Conservation (phyloP, 2,329 filamentous ascomycete genomes). For the Penicillium sp. region DNA sequence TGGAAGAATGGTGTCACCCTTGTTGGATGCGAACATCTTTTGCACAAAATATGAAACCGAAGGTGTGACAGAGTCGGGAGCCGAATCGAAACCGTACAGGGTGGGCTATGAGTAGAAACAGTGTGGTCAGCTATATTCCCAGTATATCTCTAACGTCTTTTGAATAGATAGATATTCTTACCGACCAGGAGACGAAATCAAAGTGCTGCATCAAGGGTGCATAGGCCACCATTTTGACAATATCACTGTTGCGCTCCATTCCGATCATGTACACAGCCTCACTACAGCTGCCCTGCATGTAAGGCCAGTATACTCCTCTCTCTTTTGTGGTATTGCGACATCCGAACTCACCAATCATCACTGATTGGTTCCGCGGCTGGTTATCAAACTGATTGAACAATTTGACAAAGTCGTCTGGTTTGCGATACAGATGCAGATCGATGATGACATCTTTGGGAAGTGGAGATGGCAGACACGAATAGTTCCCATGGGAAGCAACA, state of each 20-base stretch:
- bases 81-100: constrained; percentile 33
- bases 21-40: constrained; percentile 37
- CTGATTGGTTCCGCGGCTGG: constrained; percentile 35
- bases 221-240: constrained; percentile 39
- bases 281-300: constrained; percentile 54
- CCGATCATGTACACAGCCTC: constrained; percentile 66
- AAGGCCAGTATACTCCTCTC: constrained; percentile 26
- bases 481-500: constrained; percentile 50
- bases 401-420: constrained; percentile 52
- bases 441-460: constrained; percentile 41
- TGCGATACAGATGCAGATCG: constrained; percentile 56
- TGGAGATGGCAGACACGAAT: constrained; percentile 27
- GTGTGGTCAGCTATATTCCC: neutral
- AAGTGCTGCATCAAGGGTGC: constrained; percentile 41
- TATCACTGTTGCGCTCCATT: constrained; percentile 40
- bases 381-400: constrained; percentile 59
- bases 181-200: constrained; percentile 36
- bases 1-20: constrained; percentile 33
- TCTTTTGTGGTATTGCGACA: constrained; percentile 25
- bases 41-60: constrained; percentile 40
- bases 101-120: constrained; percentile 27
- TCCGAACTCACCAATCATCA: constrained; percentile 35
- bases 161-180: constrained; percentile 16
- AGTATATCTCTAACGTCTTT: neutral
- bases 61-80: constrained; percentile 29